Evolutionary conservation across 139 green algal species (phyloP), one percentile per base, ranked within the genome.

Genomic region (Coelastrella sp.): DNA sequence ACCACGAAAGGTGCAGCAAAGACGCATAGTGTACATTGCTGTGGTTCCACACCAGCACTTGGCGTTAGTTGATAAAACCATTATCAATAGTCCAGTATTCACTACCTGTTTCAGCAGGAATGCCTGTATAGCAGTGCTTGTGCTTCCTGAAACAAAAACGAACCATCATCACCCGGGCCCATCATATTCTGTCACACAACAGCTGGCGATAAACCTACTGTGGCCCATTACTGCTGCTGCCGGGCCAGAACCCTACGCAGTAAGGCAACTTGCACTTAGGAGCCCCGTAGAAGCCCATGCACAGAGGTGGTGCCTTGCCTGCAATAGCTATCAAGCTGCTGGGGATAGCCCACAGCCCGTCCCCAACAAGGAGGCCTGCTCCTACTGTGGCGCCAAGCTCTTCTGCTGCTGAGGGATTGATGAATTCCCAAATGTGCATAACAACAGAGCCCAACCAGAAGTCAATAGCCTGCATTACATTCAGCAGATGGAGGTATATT

Each of bases 331-430:
- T 35, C 8, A 94, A 63, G 57, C 70, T 85, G 61, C 88, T 76
- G 24, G 91, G 91, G 7, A 94, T 89, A 0, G 86, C 68, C 78
- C 87, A 92, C n/a, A 94, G 49, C 20, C 91, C 91, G 86, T 94
- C 91, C 7, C 91, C 91, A 56, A 92, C 91, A 22, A 94, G 89
- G 24, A 94, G 66, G 7, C 91, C 91, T 6, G 89, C 85, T 6
- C 87, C 91, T 3, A 92, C 85, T 57, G 86, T 91, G 4, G 89
- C 79, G 6, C 78, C 84, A 0, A 92, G 87, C n/a, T 85, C 73
- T 24, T 88, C 85, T 65, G 89, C 91, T 35, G n/a, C 14, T 25
- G 19, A 73, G 1, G 20, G 7, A 61, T 83, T n/a, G 25, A 88
- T 25, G 59, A 35, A 25, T n/a, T 89, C 78, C 82, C 74, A 92